Base-by-base conservation (phyloP, 2,329 filamentous ascomycete genomes). In the Fusarium devonianum region DNA sequence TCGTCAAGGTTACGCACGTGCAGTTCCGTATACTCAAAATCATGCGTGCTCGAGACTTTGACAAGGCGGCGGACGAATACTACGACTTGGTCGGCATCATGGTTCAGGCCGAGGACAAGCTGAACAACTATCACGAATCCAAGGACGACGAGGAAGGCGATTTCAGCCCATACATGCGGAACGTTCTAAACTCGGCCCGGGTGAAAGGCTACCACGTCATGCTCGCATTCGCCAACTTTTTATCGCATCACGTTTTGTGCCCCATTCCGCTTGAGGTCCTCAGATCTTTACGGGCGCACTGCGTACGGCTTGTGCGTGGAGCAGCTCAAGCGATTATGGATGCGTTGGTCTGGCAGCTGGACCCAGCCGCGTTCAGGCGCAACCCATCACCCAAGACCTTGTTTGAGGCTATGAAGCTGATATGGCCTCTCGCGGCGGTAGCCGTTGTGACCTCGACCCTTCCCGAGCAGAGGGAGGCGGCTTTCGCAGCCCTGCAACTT, bases 341-440 rank as follows among this genome's bases (percentile, higher is more conserved):
- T 10, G 49, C 48, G 17, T 53, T 70, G 5, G 65, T 66, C 1
- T 26, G 14, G 9, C 49, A 63, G 6, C 51, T 74, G 8, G 65
- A 63, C 10, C 62, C 64, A 2, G 55, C 63, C 14, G 43, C 56
- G 8, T 50, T 54, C 3, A 53, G 59, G 25, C 56, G 58, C 8
- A 65, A 68, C 36, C 59, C 60, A 25, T 62, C 70, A 8, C 72
- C 71, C 16, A 63, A 58, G 29, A 61, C 65, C 9, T 53, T 73
- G 28, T 73, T 74, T 42, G 70, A 73, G 19, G 71, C 70, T 2
- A 45, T 75, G 28, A 69, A 67, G 60, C 49, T 74, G 19, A 62
- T 75, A 12, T 75, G 72, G 69, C 73, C 73, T 7, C 63, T 75
- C 14, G 68, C 67, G 6, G 47, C 65, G 2, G 57, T 75, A 14